A percentile compares a stretch with the other conserved stretches of the same genome.
Conservation (phyloP, 352 stramenopile genomes). For the Phytophthora hibernalis region DNA sequence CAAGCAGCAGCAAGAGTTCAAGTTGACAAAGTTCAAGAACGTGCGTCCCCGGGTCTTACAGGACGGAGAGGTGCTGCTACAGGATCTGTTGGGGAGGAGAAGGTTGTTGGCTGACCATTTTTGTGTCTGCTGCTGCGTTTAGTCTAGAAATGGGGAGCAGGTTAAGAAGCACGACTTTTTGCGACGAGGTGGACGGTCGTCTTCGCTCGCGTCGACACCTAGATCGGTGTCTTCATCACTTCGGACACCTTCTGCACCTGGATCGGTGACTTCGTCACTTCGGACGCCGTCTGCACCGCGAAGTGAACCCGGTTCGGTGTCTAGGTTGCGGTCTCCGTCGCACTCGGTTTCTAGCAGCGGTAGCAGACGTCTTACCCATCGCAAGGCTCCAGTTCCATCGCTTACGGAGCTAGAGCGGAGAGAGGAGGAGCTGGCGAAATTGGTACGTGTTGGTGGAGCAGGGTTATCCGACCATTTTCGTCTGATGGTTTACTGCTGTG, state of each 20-base stretch:
- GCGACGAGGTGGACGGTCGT: constrained; percentile 30
- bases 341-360: constrained; percentile 20
- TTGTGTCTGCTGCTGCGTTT: background rate
- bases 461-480: background rate
- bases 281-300: constrained; percentile 16
- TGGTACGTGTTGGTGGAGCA: constrained; percentile 29
- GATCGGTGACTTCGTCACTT: constrained; percentile 20
- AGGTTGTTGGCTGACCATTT: constrained; percentile 8
- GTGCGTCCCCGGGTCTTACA: constrained; percentile 58
- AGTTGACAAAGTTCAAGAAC: constrained; percentile 70
- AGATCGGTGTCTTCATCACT: constrained; percentile 22
- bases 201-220: constrained; percentile 10
- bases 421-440: constrained; percentile 44
- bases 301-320: constrained; percentile 23
- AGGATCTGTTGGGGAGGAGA: background rate
- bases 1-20: constrained; percentile 57
- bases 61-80: constrained; percentile 34
- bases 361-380: constrained; percentile 22
- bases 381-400: constrained; percentile 61
- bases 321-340: constrained; percentile 18
- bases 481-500: constrained; percentile 5
- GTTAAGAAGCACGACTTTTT: constrained; percentile 45
- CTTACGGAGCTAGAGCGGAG: constrained; percentile 55
- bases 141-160: constrained; percentile 16
- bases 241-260: constrained; percentile 14